Evolutionary conservation across 257 asterid genomes (phyloP).

Genomic region (Rhazya stricta): DNA sequence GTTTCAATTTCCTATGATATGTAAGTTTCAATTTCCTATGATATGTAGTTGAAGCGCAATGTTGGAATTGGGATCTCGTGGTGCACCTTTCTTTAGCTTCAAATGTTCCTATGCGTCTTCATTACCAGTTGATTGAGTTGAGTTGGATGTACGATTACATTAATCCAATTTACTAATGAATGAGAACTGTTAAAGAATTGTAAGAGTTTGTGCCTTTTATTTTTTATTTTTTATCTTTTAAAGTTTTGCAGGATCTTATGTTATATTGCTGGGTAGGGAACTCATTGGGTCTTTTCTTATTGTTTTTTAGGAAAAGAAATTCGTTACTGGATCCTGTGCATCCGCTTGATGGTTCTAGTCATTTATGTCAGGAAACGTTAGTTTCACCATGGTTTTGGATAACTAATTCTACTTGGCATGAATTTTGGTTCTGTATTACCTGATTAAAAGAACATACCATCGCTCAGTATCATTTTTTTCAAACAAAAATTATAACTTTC

Average conservation of each 20-base stretch:
- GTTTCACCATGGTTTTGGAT: neutral
- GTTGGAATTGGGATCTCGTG: neutral
- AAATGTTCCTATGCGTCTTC: neutral
- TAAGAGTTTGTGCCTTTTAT: neutral
- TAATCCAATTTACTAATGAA: neutral
- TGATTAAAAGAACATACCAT: neutral
- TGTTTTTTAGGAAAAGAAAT: neutral
- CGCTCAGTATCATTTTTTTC: neutral
- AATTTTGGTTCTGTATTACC: neutral
- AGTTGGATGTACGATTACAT: neutral
- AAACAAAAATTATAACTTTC: no score
- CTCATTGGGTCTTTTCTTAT: neutral
- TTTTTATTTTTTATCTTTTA: neutral
- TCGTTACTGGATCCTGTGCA: neutral
- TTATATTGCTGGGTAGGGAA: neutral
- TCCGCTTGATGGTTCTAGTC: neutral
- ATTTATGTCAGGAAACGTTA: neutral
- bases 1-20: neutral
- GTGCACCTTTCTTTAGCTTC: neutral
- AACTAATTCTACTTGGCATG: neutral
- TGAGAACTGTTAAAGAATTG: neutral
- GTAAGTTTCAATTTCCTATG: neutral
- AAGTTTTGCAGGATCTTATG: neutral
- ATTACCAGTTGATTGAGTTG: neutral
- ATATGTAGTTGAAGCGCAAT: neutral